Base-by-base conservation (phyloP, 2,329 filamentous ascomycete species). In the Clathrospora elynae region DNA sequence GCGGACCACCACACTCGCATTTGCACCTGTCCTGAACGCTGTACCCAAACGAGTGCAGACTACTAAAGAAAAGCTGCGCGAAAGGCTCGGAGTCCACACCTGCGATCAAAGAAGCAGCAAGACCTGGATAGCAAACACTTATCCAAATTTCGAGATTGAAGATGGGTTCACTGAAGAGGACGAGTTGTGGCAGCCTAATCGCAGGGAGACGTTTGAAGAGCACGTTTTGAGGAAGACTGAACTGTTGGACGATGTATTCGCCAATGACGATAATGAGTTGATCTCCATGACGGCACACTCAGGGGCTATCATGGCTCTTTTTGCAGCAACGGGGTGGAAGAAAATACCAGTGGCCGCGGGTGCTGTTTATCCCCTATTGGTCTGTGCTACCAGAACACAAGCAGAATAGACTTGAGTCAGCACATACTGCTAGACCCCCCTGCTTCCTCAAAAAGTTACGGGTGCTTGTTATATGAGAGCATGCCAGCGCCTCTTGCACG, bases 51-150 rank as follows among this genome's bases (percentile, higher is more conserved):
- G 10, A 2, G 6, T 12, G 1, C 82, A 82, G 0, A 66, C 73
- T 2, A 70, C 86, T 44, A 85, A 84, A 66, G 84, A 86, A 57
- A 71, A 74, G 48, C 35, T 86, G 53, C 76, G 84, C 24, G 84
- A 87, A 66, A 76, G 78, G 5, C 78, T 86, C 44, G 81, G 78
- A 41, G 78, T 82, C 25, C 83, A 86, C 58, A 85, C 82, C 1
- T 87, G 84, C 62, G 82, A 87, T 65, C 74, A 77, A 24, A 74
- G 84, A 7, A 77, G 75, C 8, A 76, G 68, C 50, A 76, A 73
- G 55, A 73, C 75, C 2, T 73, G 75, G 44, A 80, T 86, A 44
- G 62, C 67, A 6, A 49, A 65, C 2, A 65, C 73, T 0, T 78
- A 79, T 29, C 80, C 80, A 0, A 58, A 53, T 0, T 82, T 78